phyloP scores from a whole-genome alignment of 176 grass and related monocot species.

The Rhynchospora breviuscula region DNA sequence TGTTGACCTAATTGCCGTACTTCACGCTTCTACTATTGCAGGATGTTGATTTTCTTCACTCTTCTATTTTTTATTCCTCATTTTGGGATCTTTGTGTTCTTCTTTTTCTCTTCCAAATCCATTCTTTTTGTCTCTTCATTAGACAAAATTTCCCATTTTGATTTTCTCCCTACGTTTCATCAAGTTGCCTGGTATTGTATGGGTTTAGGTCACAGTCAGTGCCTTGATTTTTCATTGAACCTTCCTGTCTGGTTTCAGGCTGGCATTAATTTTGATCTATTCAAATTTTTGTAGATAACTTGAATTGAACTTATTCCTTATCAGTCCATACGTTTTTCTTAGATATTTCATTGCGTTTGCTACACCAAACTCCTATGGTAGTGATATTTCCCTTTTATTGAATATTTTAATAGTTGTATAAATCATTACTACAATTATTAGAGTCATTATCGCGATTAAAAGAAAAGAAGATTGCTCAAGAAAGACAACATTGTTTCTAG shows the following conservation, averaged over 20 bases:
- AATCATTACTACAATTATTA: no score
- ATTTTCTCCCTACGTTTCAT: neutral
- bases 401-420: neutral
- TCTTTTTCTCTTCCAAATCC: neutral
- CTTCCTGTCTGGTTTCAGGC: neutral
- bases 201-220: neutral
- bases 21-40: neutral
- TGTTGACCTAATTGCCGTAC: neutral
- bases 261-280: neutral
- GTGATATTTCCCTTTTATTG: neutral
- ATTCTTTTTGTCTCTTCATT: neutral
- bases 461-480: no score
- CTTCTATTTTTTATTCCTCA: neutral
- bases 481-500: no score
- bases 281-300: neutral
- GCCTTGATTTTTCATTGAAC: neutral
- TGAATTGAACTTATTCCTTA: neutral
- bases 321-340: neutral
- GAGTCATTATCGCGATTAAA: no score
- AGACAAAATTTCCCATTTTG: neutral
- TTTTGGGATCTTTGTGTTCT: neutral
- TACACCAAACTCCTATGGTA: neutral
- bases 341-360: neutral
- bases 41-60: neutral
- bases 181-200: neutral